A percentile compares a stretch with the other conserved stretches of the same genome.
phyloP scores from a whole-genome alignment of 1,284 basidiomycete genomes.

The Hymenochaete sp. region DNA sequence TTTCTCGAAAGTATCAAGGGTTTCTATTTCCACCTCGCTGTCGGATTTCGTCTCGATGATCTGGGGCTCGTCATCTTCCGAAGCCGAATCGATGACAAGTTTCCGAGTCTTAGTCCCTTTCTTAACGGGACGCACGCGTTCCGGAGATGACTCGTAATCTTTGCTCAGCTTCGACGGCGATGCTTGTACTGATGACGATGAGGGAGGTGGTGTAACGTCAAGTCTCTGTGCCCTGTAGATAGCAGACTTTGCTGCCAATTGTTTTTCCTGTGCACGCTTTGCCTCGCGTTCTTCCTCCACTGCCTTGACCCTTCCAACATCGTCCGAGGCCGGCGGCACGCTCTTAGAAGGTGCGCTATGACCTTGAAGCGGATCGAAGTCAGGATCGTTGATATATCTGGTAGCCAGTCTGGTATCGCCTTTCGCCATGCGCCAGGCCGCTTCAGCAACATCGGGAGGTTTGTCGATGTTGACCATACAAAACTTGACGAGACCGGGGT shows the following conservation, averaged over 20 bases:
- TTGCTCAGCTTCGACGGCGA: too few species aligned
- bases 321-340: neutral
- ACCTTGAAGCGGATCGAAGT: conserved; percentile 37
- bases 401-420: conserved; percentile 40
- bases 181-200: conserved; percentile 19
- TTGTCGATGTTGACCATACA: conserved; percentile 50
- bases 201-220: conserved; percentile 32
- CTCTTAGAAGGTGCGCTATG: conserved; percentile 27
- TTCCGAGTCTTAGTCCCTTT: conserved; percentile 50
- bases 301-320: conserved; percentile 52
- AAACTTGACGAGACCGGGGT: conserved; percentile 47
- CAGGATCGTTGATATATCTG: conserved; percentile 45
- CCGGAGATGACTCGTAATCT: too few species aligned
- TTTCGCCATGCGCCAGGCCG: conserved; percentile 31
- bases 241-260: conserved; percentile 67
- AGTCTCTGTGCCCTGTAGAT: conserved; percentile 61
- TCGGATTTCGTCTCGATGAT: conserved; percentile 25
- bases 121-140: too few species aligned
- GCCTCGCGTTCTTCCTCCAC: conserved; percentile 61
- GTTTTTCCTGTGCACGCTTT: conserved; percentile 49
- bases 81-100: conserved; percentile 59
- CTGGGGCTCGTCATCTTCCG: conserved; percentile 23
- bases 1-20: conserved; percentile 21
- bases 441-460: conserved; percentile 37
- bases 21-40: conserved; percentile 22